phyloP scores from a whole-genome alignment of 257 asterid genomes.

The Euphrasia confusa region DNA sequence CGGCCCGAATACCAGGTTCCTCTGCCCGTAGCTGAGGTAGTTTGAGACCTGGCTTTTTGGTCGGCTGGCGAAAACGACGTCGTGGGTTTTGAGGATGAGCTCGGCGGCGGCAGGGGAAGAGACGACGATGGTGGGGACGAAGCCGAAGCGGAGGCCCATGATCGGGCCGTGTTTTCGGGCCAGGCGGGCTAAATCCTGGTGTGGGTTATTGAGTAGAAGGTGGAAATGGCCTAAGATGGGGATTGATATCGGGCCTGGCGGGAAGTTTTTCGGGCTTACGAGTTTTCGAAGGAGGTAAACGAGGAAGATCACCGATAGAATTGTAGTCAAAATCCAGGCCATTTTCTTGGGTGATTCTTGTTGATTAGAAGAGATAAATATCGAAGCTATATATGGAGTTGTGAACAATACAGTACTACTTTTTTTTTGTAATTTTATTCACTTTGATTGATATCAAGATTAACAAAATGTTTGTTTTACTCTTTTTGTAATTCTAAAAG shows the following conservation, averaged over 20 bases:
- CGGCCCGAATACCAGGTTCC: slow-evolving; percentile 7
- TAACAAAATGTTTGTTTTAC: no score
- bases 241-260: slow-evolving; percentile 22
- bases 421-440: no score
- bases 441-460: no score
- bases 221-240: slow-evolving; percentile 28
- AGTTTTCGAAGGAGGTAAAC: slow-evolving; percentile 13
- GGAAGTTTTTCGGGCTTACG: slow-evolving; percentile 8
- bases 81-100: slow-evolving; percentile 27
- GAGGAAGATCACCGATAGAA: not conserved
- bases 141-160: slow-evolving; percentile 28
- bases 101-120: slow-evolving; percentile 25
- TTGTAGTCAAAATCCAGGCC: slow-evolving; percentile 19
- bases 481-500: no score
- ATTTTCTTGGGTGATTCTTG: not conserved
- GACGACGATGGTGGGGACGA: slow-evolving; percentile 17
- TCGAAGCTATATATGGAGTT: no score
- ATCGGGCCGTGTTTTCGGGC: slow-evolving; percentile 29
- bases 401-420: no score
- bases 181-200: slow-evolving; percentile 7
- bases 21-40: slow-evolving; percentile 6
- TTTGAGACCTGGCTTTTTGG: slow-evolving; percentile 6
- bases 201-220: slow-evolving; percentile 26
- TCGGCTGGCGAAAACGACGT: slow-evolving; percentile 26
- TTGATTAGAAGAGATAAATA: no score